Evolutionary conservation across 2,329 filamentous ascomycete species (phyloP).

Genomic region (Pseudofabraea citricarpa): DNA sequence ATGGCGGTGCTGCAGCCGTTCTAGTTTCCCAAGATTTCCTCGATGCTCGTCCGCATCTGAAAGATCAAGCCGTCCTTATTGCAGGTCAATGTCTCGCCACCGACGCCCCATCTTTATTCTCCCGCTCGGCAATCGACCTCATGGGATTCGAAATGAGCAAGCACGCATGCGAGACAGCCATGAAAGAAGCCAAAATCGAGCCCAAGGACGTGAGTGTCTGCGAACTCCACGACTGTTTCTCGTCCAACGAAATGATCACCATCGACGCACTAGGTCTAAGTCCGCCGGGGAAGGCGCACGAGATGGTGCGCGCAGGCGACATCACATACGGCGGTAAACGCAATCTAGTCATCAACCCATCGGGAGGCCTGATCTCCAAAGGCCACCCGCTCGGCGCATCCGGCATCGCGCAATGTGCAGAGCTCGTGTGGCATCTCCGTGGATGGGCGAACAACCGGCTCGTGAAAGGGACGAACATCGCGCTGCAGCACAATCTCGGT

Average conservation of each 20-base stretch:
- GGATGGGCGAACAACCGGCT: conserved; percentile 93
- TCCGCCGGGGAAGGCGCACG: conserved; percentile 79
- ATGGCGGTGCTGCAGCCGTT: conserved; percentile 84
- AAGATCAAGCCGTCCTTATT: conserved; percentile 77
- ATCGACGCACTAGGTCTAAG: conserved; percentile 82
- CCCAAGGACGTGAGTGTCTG: conserved; percentile 73
- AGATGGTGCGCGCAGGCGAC: conserved; percentile 79
- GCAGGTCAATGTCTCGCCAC: conserved; percentile 87
- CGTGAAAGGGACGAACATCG: conserved; percentile 62
- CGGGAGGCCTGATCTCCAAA: conserved; percentile 91
- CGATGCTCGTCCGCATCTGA: conserved; percentile 76
- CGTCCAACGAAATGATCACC: conserved; percentile 86
- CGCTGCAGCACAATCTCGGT: conserved; percentile 89
- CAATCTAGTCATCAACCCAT: conserved; percentile 81
- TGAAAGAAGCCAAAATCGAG: conserved; percentile 66
- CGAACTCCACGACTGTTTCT: conserved; percentile 97
- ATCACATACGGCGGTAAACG: conserved; percentile 81
- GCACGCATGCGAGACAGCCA: conserved; percentile 63
- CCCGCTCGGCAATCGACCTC: conserved; percentile 75
- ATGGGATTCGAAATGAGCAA: conserved; percentile 85
- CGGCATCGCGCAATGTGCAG: conserved; percentile 91
- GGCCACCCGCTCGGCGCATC: conserved; percentile 92
- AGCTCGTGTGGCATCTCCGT: conserved; percentile 90
- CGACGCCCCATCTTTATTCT: conserved; percentile 76
- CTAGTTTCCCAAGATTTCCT: conserved; percentile 88